Evolutionary conservation across 2,329 filamentous ascomycete species (phyloP), one percentile per base, ranked within the genome.

Genomic region (Ceratocystis eucalypticola): DNA sequence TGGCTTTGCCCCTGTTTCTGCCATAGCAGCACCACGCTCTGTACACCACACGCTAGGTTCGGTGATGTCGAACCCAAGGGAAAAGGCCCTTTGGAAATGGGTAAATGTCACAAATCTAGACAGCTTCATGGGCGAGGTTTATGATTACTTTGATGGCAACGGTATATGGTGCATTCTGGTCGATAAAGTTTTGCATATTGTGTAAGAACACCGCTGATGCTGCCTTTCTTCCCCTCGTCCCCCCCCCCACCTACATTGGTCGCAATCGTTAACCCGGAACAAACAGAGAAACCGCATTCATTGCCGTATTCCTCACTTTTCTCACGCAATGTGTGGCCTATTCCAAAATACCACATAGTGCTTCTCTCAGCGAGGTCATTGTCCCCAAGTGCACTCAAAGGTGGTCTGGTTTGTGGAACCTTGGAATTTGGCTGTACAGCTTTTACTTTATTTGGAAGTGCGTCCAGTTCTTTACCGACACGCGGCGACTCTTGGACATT

Each of bases 51-150:
- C 64, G 17, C 10, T 66, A n/a, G 25, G 61, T 10, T 53, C 67
- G 5, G 57, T 44, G 33, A 50, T 44, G n/a, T 61, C 37, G 30
- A 61, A 68, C 28, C 67, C 67, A 4, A 53, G 85, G 74, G 88
- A 93, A 72, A 88, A 87, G 74, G 91, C 92, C 2, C 84, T 96
- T 78, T 96, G 91, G 87, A 84, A 89, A 75, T 96, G 92, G 89
- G 89, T 89, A 65, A 96, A 96, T 72, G 89, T 94, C 67, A 85
- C 89, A 46, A 94, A 96, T 72, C 79, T 96, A 65, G 92, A 96
- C 75, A 87, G 85, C 71, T 96, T 96, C 74, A 85, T 96, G 72
- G 83, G 84, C 66, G 88, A 84, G 69, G 89, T 96, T 2, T 96
- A 96, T 74, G 82, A 88, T 70, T 96, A 96, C 75, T 96, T 89